phyloP scores from a whole-genome alignment of 148 eudicot species.

The Chenopodium quinoa region DNA sequence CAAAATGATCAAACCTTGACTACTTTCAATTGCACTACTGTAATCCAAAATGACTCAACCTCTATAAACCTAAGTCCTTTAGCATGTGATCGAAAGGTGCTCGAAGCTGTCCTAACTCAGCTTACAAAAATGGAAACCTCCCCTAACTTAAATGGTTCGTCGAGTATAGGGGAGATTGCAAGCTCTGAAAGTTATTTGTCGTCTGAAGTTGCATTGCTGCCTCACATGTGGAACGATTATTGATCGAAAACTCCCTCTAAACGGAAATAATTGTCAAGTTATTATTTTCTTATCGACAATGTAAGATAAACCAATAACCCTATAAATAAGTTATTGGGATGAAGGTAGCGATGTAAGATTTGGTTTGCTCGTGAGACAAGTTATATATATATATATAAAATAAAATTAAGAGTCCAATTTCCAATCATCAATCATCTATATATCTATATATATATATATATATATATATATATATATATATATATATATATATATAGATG shows the following conservation, averaged over 20 bases:
- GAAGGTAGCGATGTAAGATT: too few species aligned
- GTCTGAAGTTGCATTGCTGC: conserved; percentile 52
- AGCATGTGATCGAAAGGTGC: conserved; percentile 44
- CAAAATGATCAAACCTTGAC: conserved; percentile 3
- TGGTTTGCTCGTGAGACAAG: too few species aligned
- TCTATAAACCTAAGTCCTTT: conserved; percentile 11
- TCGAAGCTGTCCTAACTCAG: conserved; percentile 57
- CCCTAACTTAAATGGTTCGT: conserved; percentile 27
- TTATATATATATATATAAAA: too few species aligned
- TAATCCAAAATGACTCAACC: conserved; percentile 7
- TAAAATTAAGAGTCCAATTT: too few species aligned
- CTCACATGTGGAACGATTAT: conserved; percentile 51
- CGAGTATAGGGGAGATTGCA: conserved; percentile 51
- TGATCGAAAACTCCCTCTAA: conserved; percentile 1
- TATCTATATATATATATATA: too few species aligned
- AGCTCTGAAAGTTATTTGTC: conserved; percentile 64
- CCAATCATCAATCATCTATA: too few species aligned
- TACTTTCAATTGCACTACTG: conserved; percentile 11
- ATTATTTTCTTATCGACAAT: too few species aligned
- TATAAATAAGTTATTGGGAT: too few species aligned
- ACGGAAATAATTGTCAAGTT: neutral
- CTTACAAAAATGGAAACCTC: conserved; percentile 44
- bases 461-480: too few species aligned
- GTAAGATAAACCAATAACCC: neutral
- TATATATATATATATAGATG: too few species aligned